Base-by-base conservation (phyloP, 2,329 filamentous ascomycete species). In the Fusarium musae region DNA sequence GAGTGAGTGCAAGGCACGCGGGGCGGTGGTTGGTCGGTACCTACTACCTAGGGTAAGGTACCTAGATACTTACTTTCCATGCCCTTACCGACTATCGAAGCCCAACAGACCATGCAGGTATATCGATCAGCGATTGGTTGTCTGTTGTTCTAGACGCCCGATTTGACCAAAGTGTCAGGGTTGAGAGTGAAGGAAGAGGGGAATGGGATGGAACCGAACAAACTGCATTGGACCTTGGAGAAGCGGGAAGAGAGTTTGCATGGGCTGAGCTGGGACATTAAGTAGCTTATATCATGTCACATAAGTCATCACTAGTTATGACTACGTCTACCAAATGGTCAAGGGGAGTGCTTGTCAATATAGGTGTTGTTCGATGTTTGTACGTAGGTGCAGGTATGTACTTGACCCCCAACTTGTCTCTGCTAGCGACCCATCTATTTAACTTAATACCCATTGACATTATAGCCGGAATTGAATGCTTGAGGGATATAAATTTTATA, bases 61-160 rank as follows among this genome's bases (percentile, higher is more conserved):
- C 28, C 8, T 50, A 53, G 36, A n/a, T 28, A 36, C 34, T 21
- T 47, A 36, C 40, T 39, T 64, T 65, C 63, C 36, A 37, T 37
- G 16, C 34, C 56, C 47, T 72, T 72, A 73, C 70, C 49, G 44
- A 67, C 64, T 69, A 53, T 46, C 34, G 34, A 40, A 63, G 30
- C 58, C 43, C 40, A 54, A 54, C n/a, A 67, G 57, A 39, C 46
- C 66, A 53, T 74, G 71, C 39, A 60, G 52, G 11, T 42, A 57
- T 43, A 43, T 26, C 34, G n/a, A n/a, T 32, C 56, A 40, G 37
- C 44, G 59, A 74, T 73, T 73, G 71, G 71, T 36, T 53, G 19
- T 37, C 57, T 28, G 32, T 36, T 57, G 39, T 65, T 59, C 50
- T 68, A 39, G 56, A 56, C 37, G 56, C 37, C 37, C 63, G 59